A percentile compares a stretch with the other conserved stretches of the same genome.
Conservation (phyloP, 1,139 yeast species). For the Yamadazyma siamensis region DNA sequence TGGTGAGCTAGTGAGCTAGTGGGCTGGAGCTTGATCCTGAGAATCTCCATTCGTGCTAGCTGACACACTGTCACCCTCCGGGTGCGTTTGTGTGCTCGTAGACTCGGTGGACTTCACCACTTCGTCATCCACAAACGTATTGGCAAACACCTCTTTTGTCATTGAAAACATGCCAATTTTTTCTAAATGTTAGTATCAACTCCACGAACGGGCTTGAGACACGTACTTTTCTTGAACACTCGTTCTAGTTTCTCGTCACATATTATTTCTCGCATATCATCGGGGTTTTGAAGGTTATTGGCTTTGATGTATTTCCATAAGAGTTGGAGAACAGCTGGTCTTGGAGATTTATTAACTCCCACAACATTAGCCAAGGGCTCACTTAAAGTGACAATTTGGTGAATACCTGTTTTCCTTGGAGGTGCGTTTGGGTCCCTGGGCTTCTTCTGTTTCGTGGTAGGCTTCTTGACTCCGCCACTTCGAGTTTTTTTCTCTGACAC, state of each 20-base stretch:
- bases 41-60: too few species aligned
- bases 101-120: too few species aligned
- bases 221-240: constrained; percentile 52
- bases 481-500: constrained; percentile 8
- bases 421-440: constrained; percentile 5
- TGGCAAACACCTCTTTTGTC: constrained; percentile 57
- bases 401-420: constrained; percentile 24
- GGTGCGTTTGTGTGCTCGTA: too few species aligned
- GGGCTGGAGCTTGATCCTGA: too few species aligned
- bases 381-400: constrained; percentile 43
- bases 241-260: constrained; percentile 64
- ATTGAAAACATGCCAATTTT: constrained; percentile 62
- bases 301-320: constrained; percentile 74
- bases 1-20: too few species aligned
- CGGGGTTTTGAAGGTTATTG: constrained; percentile 64
- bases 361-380: constrained; percentile 47
- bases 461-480: constrained; percentile 3
- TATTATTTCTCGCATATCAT: constrained; percentile 60
- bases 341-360: constrained; percentile 35
- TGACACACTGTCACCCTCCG: too few species aligned
- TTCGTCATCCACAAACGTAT: constrained; percentile 48
- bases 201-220: constrained; percentile 1
- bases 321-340: constrained; percentile 70
- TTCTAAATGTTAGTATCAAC: constrained; percentile 17
- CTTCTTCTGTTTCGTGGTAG: constrained; percentile 4